Evolutionary conservation across 2,329 filamentous ascomycete species (phyloP), one percentile per base, ranked within the genome.

Genomic region (Epichloe coenophiala): DNA sequence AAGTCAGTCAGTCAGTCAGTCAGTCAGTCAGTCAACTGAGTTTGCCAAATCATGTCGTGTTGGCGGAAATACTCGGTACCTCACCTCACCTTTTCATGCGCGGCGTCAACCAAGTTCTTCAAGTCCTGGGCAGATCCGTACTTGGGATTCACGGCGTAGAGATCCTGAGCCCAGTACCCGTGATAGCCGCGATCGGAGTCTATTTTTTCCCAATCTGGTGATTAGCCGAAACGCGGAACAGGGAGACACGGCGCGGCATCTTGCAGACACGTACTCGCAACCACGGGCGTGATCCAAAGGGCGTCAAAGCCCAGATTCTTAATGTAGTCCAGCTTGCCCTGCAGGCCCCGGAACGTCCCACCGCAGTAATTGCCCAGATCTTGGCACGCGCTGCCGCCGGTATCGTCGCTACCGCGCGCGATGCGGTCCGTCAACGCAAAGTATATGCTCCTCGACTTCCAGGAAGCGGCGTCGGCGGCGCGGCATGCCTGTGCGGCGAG

Each of bases 271-370:
- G 52, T 58, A 71, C 68, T 71, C 2, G 65, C 58, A 1, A 77
- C 71, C n/a, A 81, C 68, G 0, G 77, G 78, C 2, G 76, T 78
- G 54, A 81, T 78, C 74, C 76, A 75, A 47, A 79, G 66, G 40
- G 77, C 77, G 50, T 74, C 74, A 54, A 80, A 80, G 23, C 77
- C 77, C 73, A 81, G 77, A 45, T 71, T 71, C 58, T 78, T 70
- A 60, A 83, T 82, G 60, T 83, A 83, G 61, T 82, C 79, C 40
- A 83, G 71, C 54, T 77, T 71, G 53, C 75, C 71, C 56, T 74
- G 70, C 33, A 84, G 69, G 6, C 81, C 81, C 48, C 68, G 63
- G 59, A 76, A 84, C 1, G 75, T 78, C 15, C 81, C 81, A 39
- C 78, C 78, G 56, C 81, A 84, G 62, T 81, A 83, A 23, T 61